Base-by-base conservation (phyloP, 441 rosid species). In the Flueggea neowawraea region DNA sequence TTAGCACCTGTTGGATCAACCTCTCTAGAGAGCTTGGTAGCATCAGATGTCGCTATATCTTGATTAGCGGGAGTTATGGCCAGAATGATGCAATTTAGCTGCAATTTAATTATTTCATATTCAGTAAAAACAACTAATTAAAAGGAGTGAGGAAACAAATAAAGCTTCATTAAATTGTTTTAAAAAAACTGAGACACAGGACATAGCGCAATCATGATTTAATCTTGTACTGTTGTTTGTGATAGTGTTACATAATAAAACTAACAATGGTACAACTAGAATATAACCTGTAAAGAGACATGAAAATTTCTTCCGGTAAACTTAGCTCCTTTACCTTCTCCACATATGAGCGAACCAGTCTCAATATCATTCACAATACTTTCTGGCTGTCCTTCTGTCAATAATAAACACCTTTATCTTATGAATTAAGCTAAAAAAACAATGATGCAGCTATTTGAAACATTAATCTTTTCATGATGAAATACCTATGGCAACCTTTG, bases 21-120 rank as follows among this genome's bases (percentile, higher is more conserved):
- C 75, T 88, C 90, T 72, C 86, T 83, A 32, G 95, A 80, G 12
- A 88, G 83, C 71, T 85, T 85, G 64, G 85, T 81, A 66, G 91
- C 91, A 88, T 88, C 95, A 52, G 91, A 88, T 61, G 90, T 88
- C 58, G 91, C 95, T 57, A 88, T 81, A 79, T 88, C 91, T 82
- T 88, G 91, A 82, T 88, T 88, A 64, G 95, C 90, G 12, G 91
- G 91, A 53, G 89, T 82, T 66, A 85, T 82, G 49, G 95, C 95
- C 69, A 88, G 71, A 71, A 94, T 94, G 75, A 94, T 80, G 85
- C 91, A 85, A 63, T 86, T 91, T 53, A 97, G 95, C 95, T 85
- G 64, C 59, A 68, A 39, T 50, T 45, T 52, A 70, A 47, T 47
- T 4, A 47, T 47, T 10, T 10, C 50, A 47, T 47, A 43, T 12